These are phyloP conservation scores for Trichoderma koningiopsis DNA, from an alignment of 2,329 filamentous ascomycete species.

Conservation along the genomic window DNA sequence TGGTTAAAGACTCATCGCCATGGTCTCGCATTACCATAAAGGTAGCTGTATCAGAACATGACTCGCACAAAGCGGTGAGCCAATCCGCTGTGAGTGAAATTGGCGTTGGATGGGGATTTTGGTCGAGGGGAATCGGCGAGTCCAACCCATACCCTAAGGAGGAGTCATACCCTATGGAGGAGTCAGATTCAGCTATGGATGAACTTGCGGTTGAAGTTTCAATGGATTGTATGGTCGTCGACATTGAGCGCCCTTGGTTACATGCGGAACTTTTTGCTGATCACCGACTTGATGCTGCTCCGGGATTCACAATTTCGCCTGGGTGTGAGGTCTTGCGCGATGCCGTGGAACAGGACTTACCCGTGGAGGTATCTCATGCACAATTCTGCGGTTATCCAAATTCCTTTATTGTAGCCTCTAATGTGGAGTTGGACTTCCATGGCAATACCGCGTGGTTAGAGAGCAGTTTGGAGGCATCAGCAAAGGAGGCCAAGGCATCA, in stretches of 20 bases:
- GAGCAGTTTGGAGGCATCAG: neutral
- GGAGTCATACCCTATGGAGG: neutral
- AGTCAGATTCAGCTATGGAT: neutral
- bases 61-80: neutral
- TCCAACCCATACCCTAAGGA: neutral
- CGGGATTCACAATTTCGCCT: neutral
- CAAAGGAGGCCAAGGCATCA: neutral
- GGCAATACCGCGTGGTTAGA: neutral
- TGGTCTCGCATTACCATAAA: neutral
- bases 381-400: neutral
- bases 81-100: neutral
- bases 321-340: neutral
- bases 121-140: neutral
- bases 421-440: neutral
- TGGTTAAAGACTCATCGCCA: neutral
- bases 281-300: neutral
- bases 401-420: neutral
- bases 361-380: neutral
- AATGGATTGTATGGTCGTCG: neutral
- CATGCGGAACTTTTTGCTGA: neutral
- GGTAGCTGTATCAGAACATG: neutral
- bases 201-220: neutral
- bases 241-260: conserved; percentile 1
- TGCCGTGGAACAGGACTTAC: neutral
- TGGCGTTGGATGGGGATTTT: neutral